Conservation (phyloP, 192 early-diverging fungal genomes). For the Coemansia sp. region DNA sequence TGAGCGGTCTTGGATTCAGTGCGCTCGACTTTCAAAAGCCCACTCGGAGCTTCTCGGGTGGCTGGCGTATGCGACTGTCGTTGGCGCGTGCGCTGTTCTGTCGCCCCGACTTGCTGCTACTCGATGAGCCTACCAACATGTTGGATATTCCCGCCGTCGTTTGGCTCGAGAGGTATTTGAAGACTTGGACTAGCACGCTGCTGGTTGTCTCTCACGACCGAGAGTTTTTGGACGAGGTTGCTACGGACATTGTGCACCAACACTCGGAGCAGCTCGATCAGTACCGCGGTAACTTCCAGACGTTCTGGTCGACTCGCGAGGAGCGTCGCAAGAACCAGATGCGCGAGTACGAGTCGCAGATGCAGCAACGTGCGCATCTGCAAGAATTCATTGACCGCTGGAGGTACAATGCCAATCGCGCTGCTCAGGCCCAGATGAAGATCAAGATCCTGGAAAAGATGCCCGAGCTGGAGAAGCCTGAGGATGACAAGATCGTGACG, state of each 20-base stretch:
- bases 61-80: constrained; percentile 99
- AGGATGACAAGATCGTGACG: constrained; percentile 72
- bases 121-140: constrained; percentile 95
- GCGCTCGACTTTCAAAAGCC: constrained; percentile 73
- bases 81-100: constrained; percentile 97
- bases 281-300: constrained; percentile 94
- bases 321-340: constrained; percentile 90
- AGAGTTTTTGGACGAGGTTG: constrained; percentile 95
- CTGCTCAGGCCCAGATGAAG: constrained; percentile 95
- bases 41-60: constrained; percentile 96
- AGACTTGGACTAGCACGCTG: constrained; percentile 88
- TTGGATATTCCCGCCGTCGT: constrained; percentile 96
- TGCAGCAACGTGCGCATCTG: constrained; percentile 90
- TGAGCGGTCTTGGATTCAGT: constrained; percentile 95
- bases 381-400: constrained; percentile 99
- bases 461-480: constrained; percentile 86
- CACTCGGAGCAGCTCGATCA: constrained; percentile 91
- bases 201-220: constrained; percentile 98
- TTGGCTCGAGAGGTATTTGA: constrained; percentile 95
- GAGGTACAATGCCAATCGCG: constrained; percentile 98
- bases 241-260: constrained; percentile 96
- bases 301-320: constrained; percentile 85
- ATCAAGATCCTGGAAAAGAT: constrained; percentile 98
- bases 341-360: constrained; percentile 95
- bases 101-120: constrained; percentile 84